Percentiles rank a stretch among this genome's conserved stretches.
phyloP scores from a whole-genome alignment of 1,139 yeast species.

The Geotrichum aggregatum region DNA sequence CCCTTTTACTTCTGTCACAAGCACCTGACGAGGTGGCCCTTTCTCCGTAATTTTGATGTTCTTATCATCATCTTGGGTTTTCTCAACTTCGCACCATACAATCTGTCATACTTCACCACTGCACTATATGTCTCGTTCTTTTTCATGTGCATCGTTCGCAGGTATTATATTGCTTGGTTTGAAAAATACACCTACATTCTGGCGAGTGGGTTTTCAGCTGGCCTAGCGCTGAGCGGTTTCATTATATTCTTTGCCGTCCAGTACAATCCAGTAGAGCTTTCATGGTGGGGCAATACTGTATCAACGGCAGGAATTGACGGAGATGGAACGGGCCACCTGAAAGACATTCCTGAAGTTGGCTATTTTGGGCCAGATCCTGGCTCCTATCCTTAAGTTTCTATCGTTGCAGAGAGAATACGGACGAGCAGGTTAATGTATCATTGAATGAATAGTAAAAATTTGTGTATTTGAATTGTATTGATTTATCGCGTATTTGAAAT shows the following conservation, averaged over 20 bases:
- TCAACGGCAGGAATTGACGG: conserved; percentile 45
- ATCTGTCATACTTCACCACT: conserved; percentile 48
- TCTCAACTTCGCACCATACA: conserved; percentile 41
- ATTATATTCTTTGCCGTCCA: conserved; percentile 52
- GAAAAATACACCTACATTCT: conserved; percentile 52
- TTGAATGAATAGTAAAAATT: too few species aligned
- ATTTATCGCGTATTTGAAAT: too few species aligned
- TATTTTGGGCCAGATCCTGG: conserved; percentile 45
- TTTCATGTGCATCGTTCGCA: conserved; percentile 53
- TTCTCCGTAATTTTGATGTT: conserved; percentile 47
- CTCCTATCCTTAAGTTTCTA: conserved; percentile 22
- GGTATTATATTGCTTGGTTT: conserved; percentile 47
- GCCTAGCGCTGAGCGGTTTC: conserved; percentile 48
- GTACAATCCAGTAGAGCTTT: conserved; percentile 38
- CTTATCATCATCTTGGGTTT: conserved; percentile 50
- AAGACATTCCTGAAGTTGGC: conserved; percentile 40
- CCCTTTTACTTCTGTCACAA: conserved; percentile 42
- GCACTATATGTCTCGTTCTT: conserved; percentile 49
- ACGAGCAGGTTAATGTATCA: too few species aligned
- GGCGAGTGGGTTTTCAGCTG: conserved; percentile 54
- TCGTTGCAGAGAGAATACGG: too few species aligned
- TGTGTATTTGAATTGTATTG: too few species aligned
- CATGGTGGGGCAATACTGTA: conserved; percentile 61
- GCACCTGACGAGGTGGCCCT: conserved; percentile 48
- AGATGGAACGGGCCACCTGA: conserved; percentile 38